Conservation (phyloP, 164 flowering plant genomes). For the Vitis labrusca region DNA sequence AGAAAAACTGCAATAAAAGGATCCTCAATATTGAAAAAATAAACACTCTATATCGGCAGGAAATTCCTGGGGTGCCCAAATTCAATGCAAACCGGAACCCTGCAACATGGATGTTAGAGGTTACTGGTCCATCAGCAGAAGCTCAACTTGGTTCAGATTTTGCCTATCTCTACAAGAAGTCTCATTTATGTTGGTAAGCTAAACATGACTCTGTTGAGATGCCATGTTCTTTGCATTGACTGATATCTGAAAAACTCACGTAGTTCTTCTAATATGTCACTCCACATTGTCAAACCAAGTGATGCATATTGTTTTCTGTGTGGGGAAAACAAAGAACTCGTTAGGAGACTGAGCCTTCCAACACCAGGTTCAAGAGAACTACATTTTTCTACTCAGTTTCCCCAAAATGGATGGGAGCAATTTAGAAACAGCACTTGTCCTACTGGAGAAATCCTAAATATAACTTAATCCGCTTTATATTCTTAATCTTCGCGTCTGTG, state of each 20-base stretch:
- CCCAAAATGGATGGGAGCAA: conserved; percentile 61
- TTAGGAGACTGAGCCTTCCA: conserved; percentile 34
- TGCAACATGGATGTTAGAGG: conserved; percentile 52
- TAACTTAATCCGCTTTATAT: conserved; percentile 39
- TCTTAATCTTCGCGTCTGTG: conserved; percentile 28
- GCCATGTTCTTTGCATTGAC: no score
- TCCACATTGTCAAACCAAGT: no score
- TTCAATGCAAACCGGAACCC: conserved; percentile 39
- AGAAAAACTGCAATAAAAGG: not conserved
- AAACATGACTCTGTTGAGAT: no score
- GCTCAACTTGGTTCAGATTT: conserved; percentile 38
- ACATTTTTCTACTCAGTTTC: conserved; percentile 41
- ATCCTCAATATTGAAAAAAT: not conserved
- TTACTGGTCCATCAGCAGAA: conserved; percentile 32
- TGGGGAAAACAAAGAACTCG: conserved; percentile 44
- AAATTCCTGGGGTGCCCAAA: conserved; percentile 37
- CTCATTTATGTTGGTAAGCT: conserved; percentile 27
- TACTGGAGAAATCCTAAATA: conserved; percentile 75
- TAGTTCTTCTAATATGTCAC: no score
- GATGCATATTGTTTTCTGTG: not conserved
- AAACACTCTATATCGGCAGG: conserved; percentile 15
- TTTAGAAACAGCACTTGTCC: conserved; percentile 61
- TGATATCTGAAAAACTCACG: not conserved
- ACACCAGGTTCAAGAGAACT: conserved; percentile 45
- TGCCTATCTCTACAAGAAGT: conserved; percentile 28